These are phyloP conservation scores for Rhodotorula sp. DNA, from an alignment of 1,284 basidiomycete genomes.

Conservation along the genomic window DNA sequence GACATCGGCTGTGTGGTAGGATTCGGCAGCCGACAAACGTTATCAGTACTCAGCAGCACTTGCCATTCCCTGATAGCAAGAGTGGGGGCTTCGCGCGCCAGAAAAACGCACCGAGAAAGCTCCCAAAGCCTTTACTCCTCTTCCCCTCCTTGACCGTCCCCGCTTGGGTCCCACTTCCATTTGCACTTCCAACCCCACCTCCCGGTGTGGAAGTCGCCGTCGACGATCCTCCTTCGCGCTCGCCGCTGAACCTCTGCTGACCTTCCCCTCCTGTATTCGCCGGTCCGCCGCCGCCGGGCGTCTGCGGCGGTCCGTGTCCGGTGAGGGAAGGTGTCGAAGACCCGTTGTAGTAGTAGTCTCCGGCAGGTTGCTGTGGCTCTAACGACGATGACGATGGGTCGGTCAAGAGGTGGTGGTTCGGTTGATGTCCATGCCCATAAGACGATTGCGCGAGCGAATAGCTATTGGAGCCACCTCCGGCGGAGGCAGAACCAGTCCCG, in stretches of 20 bases:
- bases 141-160: slow-evolving; percentile 22
- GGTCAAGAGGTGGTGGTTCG: slow-evolving; percentile 26
- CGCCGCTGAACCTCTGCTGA: neutral
- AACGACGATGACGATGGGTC: slow-evolving; percentile 23
- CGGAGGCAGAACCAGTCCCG: neutral
- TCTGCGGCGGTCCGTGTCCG: neutral
- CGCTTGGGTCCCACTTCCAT: neutral
- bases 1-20: slow-evolving; percentile 32
- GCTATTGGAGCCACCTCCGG: neutral
- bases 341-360: too few relatives aligned
- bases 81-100: too few relatives aligned
- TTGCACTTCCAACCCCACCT: neutral
- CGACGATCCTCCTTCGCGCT: neutral
- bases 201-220: neutral
- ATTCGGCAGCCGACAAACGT: neutral
- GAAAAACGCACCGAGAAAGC: slow-evolving; percentile 31
- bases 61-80: too few relatives aligned
- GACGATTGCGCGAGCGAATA: slow-evolving; percentile 3
- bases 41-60: neutral
- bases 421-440: neutral
- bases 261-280: slow-evolving; percentile 2
- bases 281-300: slow-evolving; percentile 8
- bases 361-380: too few relatives aligned
- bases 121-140: slow-evolving; percentile 36
- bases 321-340: too few relatives aligned